Evolutionary conservation across 306 rosid genomes (phyloP).

Genomic region (Senna tora): DNA sequence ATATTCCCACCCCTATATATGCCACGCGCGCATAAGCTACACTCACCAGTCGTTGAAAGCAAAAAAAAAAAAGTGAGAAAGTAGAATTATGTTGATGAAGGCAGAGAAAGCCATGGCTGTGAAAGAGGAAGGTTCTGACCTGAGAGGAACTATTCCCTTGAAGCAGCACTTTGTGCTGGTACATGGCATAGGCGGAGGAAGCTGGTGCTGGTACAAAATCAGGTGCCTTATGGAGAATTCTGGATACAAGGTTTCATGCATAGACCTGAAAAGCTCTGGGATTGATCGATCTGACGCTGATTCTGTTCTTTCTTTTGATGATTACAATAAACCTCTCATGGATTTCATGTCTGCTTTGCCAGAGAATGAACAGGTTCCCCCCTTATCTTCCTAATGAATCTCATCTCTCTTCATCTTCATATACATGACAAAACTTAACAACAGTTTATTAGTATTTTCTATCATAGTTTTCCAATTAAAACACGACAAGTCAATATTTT

Average conservation of each 20-base stretch:
- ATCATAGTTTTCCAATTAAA: not conserved
- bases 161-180: constrained; percentile 85
- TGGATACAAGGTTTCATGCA: constrained; percentile 72
- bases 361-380: constrained; percentile 69
- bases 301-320: constrained; percentile 70
- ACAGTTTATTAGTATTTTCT: not conserved
- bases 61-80: constrained; percentile 14
- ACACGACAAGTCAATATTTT: not conserved
- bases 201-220: constrained; percentile 98
- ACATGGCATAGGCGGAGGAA: constrained; percentile 83
- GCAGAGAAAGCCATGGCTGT: constrained; percentile 40
- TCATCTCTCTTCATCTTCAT: not conserved
- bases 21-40: constrained; percentile 4
- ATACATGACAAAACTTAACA: not conserved
- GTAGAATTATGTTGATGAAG: constrained; percentile 24
- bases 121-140: constrained; percentile 38
- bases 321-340: constrained; percentile 77
- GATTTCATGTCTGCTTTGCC: constrained; percentile 70
- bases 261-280: constrained; percentile 84
- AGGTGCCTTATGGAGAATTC: constrained; percentile 88
- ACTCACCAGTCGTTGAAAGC: constrained; percentile 20
- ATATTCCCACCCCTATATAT: constrained; percentile 29
- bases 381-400: not conserved
- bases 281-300: constrained; percentile 64
- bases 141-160: constrained; percentile 25